Percentiles rank a stretch among this genome's conserved stretches.
These are phyloP conservation scores for Alisma plantagoaquatica DNA, from an alignment of 106 monocot species.

Conservation along the genomic window DNA sequence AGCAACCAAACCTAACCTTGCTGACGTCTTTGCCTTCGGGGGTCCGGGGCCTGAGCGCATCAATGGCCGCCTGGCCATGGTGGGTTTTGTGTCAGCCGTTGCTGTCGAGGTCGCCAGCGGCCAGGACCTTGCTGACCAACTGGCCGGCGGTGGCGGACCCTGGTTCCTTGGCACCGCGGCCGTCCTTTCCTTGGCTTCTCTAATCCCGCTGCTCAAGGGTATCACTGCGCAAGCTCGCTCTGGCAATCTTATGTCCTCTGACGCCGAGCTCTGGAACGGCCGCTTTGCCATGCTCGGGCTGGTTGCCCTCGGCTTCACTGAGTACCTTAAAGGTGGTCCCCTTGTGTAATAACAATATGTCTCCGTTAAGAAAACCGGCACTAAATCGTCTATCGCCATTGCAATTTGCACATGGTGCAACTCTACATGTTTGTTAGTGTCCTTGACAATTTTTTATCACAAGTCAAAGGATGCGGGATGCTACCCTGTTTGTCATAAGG, in stretches of 20 bases:
- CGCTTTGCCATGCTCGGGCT: slow-evolving; percentile 70
- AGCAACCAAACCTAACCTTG: slow-evolving; percentile 35
- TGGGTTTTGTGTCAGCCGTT: slow-evolving; percentile 50
- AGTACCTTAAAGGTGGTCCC: slow-evolving; percentile 59
- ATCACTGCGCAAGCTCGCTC: slow-evolving; percentile 29
- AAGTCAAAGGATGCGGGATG: too few species aligned
- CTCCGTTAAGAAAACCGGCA: too few species aligned
- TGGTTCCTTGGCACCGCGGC: slow-evolving; percentile 31
- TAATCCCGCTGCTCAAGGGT: slow-evolving; percentile 54
- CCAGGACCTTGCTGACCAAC: slow-evolving; percentile 31
- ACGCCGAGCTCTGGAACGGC: slow-evolving; percentile 77
- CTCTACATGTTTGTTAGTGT: neutral
- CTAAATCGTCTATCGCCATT: too few species aligned
- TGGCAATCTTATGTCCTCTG: slow-evolving; percentile 30
- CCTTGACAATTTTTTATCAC: neutral
- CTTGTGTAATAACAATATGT: slow-evolving; percentile 38
- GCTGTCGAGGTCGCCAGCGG: slow-evolving; percentile 47
- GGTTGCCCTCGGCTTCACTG: slow-evolving; percentile 64
- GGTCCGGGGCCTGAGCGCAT: slow-evolving; percentile 71
- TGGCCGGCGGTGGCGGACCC: slow-evolving; percentile 29
- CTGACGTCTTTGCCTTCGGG: slow-evolving; percentile 49
- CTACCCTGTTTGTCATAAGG: too few species aligned
- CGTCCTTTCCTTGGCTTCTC: slow-evolving; percentile 37
- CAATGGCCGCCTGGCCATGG: slow-evolving; percentile 70
- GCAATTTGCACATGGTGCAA: neutral